phyloP scores from a whole-genome alignment of 371 early-diverging fungal species.

The Dichotomocladium elegans region DNA sequence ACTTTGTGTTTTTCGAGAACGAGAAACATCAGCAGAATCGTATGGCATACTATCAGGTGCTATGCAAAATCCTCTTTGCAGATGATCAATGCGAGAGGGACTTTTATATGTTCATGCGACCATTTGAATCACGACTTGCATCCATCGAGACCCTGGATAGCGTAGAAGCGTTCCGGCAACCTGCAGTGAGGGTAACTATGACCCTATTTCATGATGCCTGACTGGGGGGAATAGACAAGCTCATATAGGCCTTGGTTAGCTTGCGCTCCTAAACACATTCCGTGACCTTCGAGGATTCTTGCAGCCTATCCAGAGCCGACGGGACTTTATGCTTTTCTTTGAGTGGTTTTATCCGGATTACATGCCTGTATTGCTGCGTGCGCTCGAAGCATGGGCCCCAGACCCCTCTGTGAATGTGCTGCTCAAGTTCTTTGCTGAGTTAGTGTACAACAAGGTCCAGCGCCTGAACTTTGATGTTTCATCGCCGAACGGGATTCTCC shows the following conservation, averaged over 20 bases:
- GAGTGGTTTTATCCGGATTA: constrained; percentile 81
- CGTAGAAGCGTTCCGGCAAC: constrained; percentile 40
- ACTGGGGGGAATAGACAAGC: no score
- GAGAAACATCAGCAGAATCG: constrained; percentile 50
- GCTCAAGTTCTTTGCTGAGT: constrained; percentile 75
- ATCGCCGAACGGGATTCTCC: constrained; percentile 81
- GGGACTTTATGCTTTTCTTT: constrained; percentile 70
- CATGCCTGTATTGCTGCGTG: constrained; percentile 57
- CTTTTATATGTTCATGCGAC: constrained; percentile 71
- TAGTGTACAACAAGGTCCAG: constrained; percentile 76
- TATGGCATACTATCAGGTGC: constrained; percentile 70
- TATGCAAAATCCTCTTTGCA: constrained; percentile 74
- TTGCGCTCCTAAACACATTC: constrained; percentile 59
- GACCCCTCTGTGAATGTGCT: constrained; percentile 62
- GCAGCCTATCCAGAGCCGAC: constrained; percentile 57
- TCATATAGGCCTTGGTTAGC: no score
- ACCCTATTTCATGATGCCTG: not conserved
- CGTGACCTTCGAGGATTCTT: constrained; percentile 81
- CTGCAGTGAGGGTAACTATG: constrained; percentile 26
- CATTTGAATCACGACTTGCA: constrained; percentile 57
- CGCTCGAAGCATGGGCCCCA: constrained; percentile 66
- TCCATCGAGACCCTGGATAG: constrained; percentile 31
- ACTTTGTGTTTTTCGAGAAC: constrained; percentile 65
- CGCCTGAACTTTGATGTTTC: constrained; percentile 82
- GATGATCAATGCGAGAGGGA: constrained; percentile 57